Base-by-base conservation (phyloP, 1,284 basidiomycete genomes). In the Amylostereum areolatum region DNA sequence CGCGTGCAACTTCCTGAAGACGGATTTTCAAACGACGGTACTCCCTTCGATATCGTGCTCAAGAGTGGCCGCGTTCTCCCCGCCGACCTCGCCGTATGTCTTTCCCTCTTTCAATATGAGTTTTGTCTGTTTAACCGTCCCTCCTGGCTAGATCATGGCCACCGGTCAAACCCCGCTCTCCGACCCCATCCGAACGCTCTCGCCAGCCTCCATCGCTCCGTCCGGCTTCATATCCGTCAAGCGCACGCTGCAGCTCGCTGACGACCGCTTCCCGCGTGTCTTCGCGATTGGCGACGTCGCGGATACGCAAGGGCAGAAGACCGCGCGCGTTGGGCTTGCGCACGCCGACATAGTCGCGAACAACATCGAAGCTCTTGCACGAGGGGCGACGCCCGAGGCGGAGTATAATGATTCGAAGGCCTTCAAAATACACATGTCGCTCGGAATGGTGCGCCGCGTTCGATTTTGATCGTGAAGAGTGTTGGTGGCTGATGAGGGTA, bases 231-330 rank as follows among this genome's bases (percentile, higher is more conserved):
- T 72, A 32, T 57, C 53, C 31, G 69, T 71, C 18, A 53, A 55
- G 42, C 64, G 64, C 3, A 71, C 69, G 2, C 55, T 70, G 1
- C 71, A 72, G 48, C 55, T 72, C 43, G 36, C 49, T 29, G 59
- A 64, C 39, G 39, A 54, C 9, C 55, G 54, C 7, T 68, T 60
- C 47, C 61, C 66, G 1, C 62, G 67, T 44, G 56, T 74, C 5
- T 76, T 72, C 50, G 68, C 70, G 3, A 59, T 74, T n/a, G 74
- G 75, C 11, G 73, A 77, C 52, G 65, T 74, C 36, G 73, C 72
- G 1, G 69, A 69, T 31, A 67, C 69, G 5, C 65, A 67, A 0
- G 69, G 65, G 3, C 68, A 68, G 52, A 74, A 74, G 56, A 71
- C 73, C 1, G 74, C 63, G n/a, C 52, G 61, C 6, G 59, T 63